These are phyloP conservation scores for Breynia disticha DNA, from an alignment of 441 rosid species.

Conservation along the genomic window DNA sequence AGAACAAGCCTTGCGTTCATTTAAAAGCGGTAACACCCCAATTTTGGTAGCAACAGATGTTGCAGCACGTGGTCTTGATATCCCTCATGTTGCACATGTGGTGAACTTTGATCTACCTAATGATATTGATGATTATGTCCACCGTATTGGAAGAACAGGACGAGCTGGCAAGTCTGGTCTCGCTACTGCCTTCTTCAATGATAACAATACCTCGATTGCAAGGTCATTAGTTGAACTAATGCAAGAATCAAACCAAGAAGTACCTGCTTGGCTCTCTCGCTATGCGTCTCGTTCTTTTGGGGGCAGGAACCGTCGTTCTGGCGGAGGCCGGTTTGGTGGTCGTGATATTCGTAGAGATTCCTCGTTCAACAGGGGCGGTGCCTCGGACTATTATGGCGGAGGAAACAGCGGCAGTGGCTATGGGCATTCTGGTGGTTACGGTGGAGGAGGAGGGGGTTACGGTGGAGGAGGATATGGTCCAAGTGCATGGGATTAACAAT, in stretches of 20 bases:
- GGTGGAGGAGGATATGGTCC: slow-evolving; percentile 27
- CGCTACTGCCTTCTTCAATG: slow-evolving; percentile 48
- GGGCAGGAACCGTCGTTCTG: slow-evolving; percentile 10
- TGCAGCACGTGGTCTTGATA: slow-evolving; percentile 47
- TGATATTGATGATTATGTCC: slow-evolving; percentile 41
- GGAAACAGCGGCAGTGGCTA: slow-evolving; percentile 33
- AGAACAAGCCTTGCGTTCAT: slow-evolving; percentile 39
- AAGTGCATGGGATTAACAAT: slow-evolving; percentile 68
- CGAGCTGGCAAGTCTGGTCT: slow-evolving; percentile 49
- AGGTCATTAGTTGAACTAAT: slow-evolving; percentile 37
- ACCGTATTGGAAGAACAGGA: slow-evolving; percentile 52
- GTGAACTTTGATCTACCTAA: slow-evolving; percentile 46
- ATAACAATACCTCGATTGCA: slow-evolving; percentile 33
- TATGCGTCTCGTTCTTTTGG: slow-evolving; percentile 20
- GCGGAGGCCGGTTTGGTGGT: slow-evolving; percentile 35
- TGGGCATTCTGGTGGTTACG: slow-evolving; percentile 40
- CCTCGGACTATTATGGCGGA: slow-evolving; percentile 39
- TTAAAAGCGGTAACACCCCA: slow-evolving; percentile 34
- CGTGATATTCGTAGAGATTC: slow-evolving; percentile 45
- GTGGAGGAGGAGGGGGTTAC: slow-evolving; percentile 29
- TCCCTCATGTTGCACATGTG: slow-evolving; percentile 46
- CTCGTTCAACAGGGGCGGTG: slow-evolving; percentile 30
- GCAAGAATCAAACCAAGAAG: slow-evolving; percentile 43
- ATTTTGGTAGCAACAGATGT: slow-evolving; percentile 57
- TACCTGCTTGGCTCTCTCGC: slow-evolving; percentile 38